Percentiles rank a stretch among this genome's conserved stretches.
phyloP scores from a whole-genome alignment of 2,329 filamentous ascomycete genomes.

The Alternaria angustiovoidea region DNA sequence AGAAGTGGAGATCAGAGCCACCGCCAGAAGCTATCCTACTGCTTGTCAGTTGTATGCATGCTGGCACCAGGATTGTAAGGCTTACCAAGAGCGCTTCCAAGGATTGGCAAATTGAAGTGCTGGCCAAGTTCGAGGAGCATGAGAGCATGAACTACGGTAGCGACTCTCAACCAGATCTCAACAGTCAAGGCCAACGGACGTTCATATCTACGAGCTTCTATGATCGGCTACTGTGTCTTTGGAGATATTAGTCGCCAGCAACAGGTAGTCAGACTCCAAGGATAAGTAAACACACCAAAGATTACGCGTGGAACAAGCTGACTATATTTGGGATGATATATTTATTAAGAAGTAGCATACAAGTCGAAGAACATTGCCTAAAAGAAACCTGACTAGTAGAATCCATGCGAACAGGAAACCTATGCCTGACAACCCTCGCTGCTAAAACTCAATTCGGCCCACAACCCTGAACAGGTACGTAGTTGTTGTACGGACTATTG shows the following conservation, averaged over 20 bases:
- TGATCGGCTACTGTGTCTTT: conserved; percentile 73
- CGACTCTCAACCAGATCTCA: conserved; percentile 64
- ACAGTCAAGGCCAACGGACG: conserved; percentile 41
- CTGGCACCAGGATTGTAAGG: conserved; percentile 73
- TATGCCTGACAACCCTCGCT: neutral
- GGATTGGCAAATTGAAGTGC: conserved; percentile 68
- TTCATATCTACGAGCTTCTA: conserved; percentile 81
- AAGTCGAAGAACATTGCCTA: neutral
- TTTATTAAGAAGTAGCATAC: neutral
- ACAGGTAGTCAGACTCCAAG: neutral
- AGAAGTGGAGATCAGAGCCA: conserved; percentile 26
- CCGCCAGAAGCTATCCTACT: conserved; percentile 29
- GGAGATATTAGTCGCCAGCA: conserved; percentile 53
- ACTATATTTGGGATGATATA: neutral
- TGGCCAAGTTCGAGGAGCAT: conserved; percentile 82
- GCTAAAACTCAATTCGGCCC: neutral
- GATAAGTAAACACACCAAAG: neutral
- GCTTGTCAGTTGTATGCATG: conserved; percentile 93
- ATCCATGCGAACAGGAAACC: neutral
- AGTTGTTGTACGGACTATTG: neutral
- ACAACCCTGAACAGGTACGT: neutral
- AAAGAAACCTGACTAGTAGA: neutral
- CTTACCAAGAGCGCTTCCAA: conserved; percentile 45
- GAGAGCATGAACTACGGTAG: conserved; percentile 95
- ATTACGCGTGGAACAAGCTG: neutral